A percentile compares a stretch with the other conserved stretches of the same genome.
These are phyloP conservation scores for Peronospora belbahrii DNA, from an alignment of 352 stramenopile species.

Conservation along the genomic window DNA sequence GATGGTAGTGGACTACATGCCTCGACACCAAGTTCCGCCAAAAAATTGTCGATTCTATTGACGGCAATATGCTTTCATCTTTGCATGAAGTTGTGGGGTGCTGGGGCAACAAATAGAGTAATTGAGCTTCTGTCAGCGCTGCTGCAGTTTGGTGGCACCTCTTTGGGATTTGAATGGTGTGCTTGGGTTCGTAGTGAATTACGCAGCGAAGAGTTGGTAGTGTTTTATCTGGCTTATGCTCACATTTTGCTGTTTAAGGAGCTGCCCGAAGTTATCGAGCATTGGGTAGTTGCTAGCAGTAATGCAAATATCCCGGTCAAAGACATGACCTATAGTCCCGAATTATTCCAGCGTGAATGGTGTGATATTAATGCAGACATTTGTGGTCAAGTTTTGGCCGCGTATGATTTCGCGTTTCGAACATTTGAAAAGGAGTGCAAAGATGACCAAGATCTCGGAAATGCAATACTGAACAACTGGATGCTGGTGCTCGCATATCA, in stretches of 20 bases:
- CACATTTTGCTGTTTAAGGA: conserved; percentile 26
- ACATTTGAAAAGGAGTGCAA: conserved; percentile 7
- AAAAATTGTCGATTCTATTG: conserved; percentile 24
- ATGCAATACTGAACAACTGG: conserved; percentile 34
- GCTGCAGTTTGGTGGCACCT: conserved; percentile 14
- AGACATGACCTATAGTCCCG: conserved; percentile 21
- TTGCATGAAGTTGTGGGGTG: conserved; percentile 28
- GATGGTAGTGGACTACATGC: background rate
- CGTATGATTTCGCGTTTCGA: conserved; percentile 21
- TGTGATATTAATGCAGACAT: conserved; percentile 1
- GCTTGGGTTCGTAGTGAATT: conserved; percentile 14
- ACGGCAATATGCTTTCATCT: conserved; percentile 27
- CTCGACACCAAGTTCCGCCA: conserved; percentile 1
- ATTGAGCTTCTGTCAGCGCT: conserved; percentile 22
- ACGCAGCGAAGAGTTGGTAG: conserved; percentile 16
- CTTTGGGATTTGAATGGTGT: conserved; percentile 22
- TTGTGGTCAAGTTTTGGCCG: conserved; percentile 9
- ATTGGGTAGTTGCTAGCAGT: conserved; percentile 24
- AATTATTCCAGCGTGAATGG: conserved; percentile 8
- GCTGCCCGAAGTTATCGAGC: conserved; percentile 18
- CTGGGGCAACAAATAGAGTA: conserved; percentile 19
- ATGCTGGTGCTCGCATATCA: conserved; percentile 25
- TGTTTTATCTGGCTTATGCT: conserved; percentile 15
- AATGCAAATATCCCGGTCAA: conserved; percentile 17
- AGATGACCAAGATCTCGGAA: conserved; percentile 7